Evolutionary conservation across 768 basidiomycete species (phyloP).

Genomic region (Leccinum disarticulatum): DNA sequence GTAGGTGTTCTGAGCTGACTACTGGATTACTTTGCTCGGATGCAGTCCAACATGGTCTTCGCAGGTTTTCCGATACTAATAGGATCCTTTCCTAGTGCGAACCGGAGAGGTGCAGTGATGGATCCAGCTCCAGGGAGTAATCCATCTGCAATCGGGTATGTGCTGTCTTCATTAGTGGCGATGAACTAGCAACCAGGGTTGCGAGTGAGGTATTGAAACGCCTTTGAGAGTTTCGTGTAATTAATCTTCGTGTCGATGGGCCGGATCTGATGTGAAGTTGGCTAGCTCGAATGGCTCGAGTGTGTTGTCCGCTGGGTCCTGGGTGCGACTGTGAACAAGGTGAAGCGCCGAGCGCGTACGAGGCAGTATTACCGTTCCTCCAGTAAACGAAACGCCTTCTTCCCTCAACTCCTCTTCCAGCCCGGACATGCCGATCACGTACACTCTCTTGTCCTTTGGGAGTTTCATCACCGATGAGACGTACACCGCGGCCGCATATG

Average conservation of each 20-base stretch:
- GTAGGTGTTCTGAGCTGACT: not conserved
- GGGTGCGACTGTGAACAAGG: constrained; percentile 1
- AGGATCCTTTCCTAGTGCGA: constrained; percentile 67
- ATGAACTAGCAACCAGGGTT: constrained; percentile 82
- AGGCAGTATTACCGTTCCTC: constrained; percentile 71
- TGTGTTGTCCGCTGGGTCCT: constrained; percentile 87
- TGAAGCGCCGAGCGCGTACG: not conserved
- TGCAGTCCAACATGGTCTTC: constrained; percentile 88
- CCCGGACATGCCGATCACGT: constrained; percentile 90
- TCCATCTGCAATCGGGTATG: constrained; percentile 73
- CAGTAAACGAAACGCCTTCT: constrained; percentile 77
- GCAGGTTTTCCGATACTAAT: constrained; percentile 90
- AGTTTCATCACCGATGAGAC: constrained; percentile 87
- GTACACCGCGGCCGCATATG: constrained; percentile 82
- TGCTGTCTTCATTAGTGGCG: constrained; percentile 90
- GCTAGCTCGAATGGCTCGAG: constrained; percentile 66
- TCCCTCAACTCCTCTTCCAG: constrained; percentile 91
- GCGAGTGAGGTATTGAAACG: constrained; percentile 84
- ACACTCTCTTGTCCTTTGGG: constrained; percentile 90
- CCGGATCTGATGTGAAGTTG: constrained; percentile 71
- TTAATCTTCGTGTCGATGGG: constrained; percentile 78
- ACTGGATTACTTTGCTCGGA: constrained; percentile 64
- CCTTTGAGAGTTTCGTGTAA: constrained; percentile 93
- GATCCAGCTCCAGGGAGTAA: constrained; percentile 85
- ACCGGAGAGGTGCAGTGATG: constrained; percentile 79